A percentile compares a stretch with the other conserved stretches of the same genome.
Conservation (phyloP, 2,329 filamentous ascomycete genomes). For the Helotiales sp. region DNA sequence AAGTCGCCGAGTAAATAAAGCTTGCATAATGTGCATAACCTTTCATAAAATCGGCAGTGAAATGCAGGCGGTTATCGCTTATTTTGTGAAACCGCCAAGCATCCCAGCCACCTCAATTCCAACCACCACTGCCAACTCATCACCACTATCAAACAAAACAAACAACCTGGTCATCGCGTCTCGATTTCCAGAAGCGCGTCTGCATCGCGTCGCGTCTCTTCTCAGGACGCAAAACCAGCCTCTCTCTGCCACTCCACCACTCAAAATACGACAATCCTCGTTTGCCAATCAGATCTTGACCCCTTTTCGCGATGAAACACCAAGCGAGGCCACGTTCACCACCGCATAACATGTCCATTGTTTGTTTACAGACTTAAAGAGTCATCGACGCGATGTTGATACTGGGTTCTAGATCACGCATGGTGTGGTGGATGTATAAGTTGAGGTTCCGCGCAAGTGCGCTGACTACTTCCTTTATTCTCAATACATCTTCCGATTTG, state of each 20-base stretch:
- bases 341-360: conserved; percentile 7
- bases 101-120: not conserved
- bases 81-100: not conserved
- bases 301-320: conserved; percentile 15
- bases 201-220: not conserved
- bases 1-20: no score
- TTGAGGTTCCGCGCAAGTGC: not conserved
- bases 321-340: conserved; percentile 10
- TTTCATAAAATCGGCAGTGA: no score
- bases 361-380: conserved; percentile 19
- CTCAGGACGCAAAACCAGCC: not conserved
- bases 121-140: not conserved
- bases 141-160: not conserved
- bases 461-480: not conserved
- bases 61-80: no score
- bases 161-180: not conserved
- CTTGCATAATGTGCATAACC: no score
- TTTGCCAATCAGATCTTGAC: conserved; percentile 5
- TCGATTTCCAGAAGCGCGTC: not conserved
- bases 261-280: not conserved
- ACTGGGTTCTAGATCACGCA: not conserved
- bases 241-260: not conserved
- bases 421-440: not conserved
- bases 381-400: conserved; percentile 20
- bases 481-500: not conserved